These are phyloP conservation scores for Polyporus arcularius DNA, from an alignment of 768 basidiomycete species.

Conservation along the genomic window DNA sequence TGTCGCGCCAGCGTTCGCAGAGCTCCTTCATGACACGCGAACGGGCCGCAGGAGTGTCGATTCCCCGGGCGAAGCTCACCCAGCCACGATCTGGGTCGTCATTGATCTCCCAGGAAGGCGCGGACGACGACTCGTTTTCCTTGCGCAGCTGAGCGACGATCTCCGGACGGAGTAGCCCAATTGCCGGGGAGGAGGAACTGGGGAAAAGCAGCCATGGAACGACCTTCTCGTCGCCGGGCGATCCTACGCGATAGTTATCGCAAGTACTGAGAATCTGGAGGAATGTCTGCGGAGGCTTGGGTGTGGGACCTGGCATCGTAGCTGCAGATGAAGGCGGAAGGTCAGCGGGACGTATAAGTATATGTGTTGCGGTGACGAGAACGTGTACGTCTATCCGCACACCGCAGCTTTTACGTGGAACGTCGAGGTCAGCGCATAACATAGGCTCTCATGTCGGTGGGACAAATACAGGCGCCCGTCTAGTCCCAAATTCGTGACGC, in stretches of 20 bases:
- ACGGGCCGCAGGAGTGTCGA: constrained; percentile 60
- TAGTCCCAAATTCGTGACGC: too few species aligned
- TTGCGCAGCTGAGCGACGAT: constrained; percentile 53
- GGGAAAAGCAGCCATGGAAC: constrained; percentile 58
- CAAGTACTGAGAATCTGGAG: constrained; percentile 67
- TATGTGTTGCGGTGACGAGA: too few species aligned
- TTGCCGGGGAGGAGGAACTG: constrained; percentile 51
- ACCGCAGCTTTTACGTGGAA: too few species aligned
- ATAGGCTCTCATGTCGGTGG: too few species aligned
- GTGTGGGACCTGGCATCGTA: constrained; percentile 13
- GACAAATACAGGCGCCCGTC: not conserved
- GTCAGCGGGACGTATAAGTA: too few species aligned
- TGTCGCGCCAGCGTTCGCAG: constrained; percentile 77
- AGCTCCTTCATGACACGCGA: constrained; percentile 63
- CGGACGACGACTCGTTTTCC: constrained; percentile 45
- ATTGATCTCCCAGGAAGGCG: constrained; percentile 42
- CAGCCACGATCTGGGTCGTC: constrained; percentile 6
- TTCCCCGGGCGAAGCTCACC: constrained; percentile 52
- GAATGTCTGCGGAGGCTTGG: constrained; percentile 34
- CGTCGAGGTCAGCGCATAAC: too few species aligned
- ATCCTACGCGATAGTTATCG: constrained; percentile 63
- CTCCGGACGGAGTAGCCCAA: constrained; percentile 61
- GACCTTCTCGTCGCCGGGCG: constrained; percentile 40
- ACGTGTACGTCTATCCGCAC: too few species aligned
- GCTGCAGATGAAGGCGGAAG: too few species aligned